Base-by-base conservation (phyloP, 345 rosid genomes). In the Passiflora organensis region DNA sequence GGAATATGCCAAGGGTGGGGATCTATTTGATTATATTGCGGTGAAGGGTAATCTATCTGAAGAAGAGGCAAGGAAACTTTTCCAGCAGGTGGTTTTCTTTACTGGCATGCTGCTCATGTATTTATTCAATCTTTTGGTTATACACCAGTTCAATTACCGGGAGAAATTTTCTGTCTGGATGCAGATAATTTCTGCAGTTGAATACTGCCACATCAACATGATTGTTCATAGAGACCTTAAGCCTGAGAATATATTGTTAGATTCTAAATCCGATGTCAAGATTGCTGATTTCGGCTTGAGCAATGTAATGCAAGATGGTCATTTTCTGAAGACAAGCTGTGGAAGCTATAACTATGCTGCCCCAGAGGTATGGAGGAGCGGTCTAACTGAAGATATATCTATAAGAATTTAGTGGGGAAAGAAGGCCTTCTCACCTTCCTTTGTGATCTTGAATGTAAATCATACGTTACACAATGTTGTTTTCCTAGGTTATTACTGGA, bases 341-440 rank as follows among this genome's bases (percentile, higher is more conserved):
- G 98, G 98, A 36, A 91, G 98, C 72, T 93, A 95, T 54, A 84
- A 88, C 62, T 91, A 91, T 69, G 98, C 98, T 46, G 98, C 98
- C 25, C 98, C 96, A 21, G 91, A 84, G 87, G 91, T 84, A 65
- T 22, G 60, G 52, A 49, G n/a, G 32, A 21, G 13, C 53, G 36
- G 19, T 17, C 10, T 48, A 19, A 21, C 13, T 43, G 52, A 36
- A 32, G n/a, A n/a, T n/a, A n/a, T n/a, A n/a, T n/a, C n/a, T n/a
- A n/a, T n/a, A n/a, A n/a, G n/a, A 46, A 10, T 39, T 39, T 39
- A 10, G 43, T 39, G 43, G 12, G 43, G 12, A 39, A 39, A 10
- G 18, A 32, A 2, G 23, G 12, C 19, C 36, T 17, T 1, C 9
- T 38, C 1, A 9, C n/a, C 6, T 22, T 16, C 34, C 45, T 24